Base-by-base conservation (phyloP, 768 basidiomycete genomes). In the Crucibulum laeve region DNA sequence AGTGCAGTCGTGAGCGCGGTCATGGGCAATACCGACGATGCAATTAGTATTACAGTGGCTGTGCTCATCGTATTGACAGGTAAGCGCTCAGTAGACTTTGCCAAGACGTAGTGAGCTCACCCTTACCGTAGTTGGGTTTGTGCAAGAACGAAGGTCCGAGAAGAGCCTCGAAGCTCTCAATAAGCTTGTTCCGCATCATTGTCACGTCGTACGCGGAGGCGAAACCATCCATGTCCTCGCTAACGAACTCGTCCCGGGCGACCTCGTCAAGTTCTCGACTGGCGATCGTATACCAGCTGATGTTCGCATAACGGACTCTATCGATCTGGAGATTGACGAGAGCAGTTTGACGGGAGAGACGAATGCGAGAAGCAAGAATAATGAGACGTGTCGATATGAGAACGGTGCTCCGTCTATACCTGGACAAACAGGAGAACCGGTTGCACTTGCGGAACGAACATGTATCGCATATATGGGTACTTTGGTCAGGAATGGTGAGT, bases 381-480 rank as follows among this genome's bases (percentile, higher is more conserved):
- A 67, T 0, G 75, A 79, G 42, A 68, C 74, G 3, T 89, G 84
- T 56, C 59, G 55, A 41, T 73, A 68, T 40, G 73, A 71, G 37
- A 63, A 48, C 15, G 51, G 56, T 15, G 55, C 57, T 55, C 48
- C 35, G 53, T 55, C 40, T 52, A 51, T 25, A 14, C 41, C 50
- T 13, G 55, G 56, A 17, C 15, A 52, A 33, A 34, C 54, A 3
- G 69, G 71, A 1, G 71, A 74, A 25, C 59, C 67, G 1, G 59
- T 77, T 4, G 76, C 87, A 14, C 72, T 97, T 19, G 89, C 90
- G 2, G 94, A 97, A 49, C 70, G 94, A 51, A 77, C 73, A 4
- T 94, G 90, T 55, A 82, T 96, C 28, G 95, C 83, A 4, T 94
- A 92, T 57, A 96, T 98, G 95, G 94, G 94, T 5, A 97, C 94